A percentile compares a stretch with the other conserved stretches of the same genome.
phyloP scores from a whole-genome alignment of 176 grass and related monocot genomes.

The Paspalum notatum region DNA sequence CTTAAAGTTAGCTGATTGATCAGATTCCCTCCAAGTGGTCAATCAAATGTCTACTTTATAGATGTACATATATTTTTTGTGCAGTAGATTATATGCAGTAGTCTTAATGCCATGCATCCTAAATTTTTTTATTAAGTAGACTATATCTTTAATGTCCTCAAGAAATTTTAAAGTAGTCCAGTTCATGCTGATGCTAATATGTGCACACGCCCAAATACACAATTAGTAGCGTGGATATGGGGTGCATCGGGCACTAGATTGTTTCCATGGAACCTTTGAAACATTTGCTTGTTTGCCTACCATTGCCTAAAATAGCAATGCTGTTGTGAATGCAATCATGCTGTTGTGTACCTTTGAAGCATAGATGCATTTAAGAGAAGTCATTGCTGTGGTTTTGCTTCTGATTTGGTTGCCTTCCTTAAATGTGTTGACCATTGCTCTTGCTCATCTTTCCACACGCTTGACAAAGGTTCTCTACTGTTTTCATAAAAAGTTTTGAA shows the following conservation, averaged over 20 bases:
- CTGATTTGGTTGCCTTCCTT: conserved; percentile 8
- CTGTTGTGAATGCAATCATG: neutral
- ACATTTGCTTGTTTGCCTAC: neutral
- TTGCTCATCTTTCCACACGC: neutral
- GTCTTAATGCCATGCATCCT: neutral
- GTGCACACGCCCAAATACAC: neutral
- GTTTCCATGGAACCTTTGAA: neutral
- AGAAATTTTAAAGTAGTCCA: neutral
- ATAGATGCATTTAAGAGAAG: neutral
- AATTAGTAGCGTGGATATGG: neutral
- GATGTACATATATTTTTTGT: neutral
- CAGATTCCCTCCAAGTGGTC: too few species aligned
- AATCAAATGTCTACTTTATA: conserved; percentile 14
- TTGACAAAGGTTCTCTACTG: neutral
- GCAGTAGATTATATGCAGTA: neutral
- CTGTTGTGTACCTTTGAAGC: neutral
- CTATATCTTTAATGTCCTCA: neutral
- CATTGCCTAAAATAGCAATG: neutral
- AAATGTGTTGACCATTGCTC: conserved; percentile 14
- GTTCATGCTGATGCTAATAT: neutral
- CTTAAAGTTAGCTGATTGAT: conserved; percentile 13
- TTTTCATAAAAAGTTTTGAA: neutral
- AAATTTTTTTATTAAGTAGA: neutral
- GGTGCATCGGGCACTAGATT: neutral
- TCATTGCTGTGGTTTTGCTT: conserved; percentile 8